Conservation (phyloP, 495 filamentous ascomycete species). For the Lophiotrema nucula region DNA sequence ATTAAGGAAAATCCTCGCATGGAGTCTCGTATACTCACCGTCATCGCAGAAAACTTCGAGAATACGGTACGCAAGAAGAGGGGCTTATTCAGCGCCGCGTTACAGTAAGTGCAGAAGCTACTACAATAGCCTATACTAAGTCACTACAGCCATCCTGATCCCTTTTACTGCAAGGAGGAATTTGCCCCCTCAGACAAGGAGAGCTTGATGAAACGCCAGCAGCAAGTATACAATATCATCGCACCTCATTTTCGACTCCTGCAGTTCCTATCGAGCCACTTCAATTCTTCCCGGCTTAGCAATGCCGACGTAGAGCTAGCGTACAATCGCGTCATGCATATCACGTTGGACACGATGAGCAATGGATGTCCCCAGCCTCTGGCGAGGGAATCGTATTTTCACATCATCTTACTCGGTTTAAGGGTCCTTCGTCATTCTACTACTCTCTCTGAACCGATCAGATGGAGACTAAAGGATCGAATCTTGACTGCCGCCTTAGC, state of each 20-base stretch:
- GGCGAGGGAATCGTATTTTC: conserved; percentile 85
- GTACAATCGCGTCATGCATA: conserved; percentile 73
- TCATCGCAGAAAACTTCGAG: conserved; percentile 87
- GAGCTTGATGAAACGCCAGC: conserved; percentile 68
- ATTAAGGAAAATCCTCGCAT: conserved; percentile 93
- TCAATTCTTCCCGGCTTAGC: conserved; percentile 80
- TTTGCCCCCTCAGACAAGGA: conserved; percentile 87
- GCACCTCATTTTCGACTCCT: conserved; percentile 82
- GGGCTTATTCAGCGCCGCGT: conserved; percentile 75
- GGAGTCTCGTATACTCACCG: conserved; percentile 76
- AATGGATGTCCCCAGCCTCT: conserved; percentile 75
- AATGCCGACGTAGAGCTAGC: conserved; percentile 74
- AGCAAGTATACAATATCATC: conserved; percentile 72
- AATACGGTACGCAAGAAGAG: conserved; percentile 66
- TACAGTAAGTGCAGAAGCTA: conserved; percentile 51
- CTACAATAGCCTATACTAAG: conserved; percentile 35
- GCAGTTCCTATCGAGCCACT: conserved; percentile 90
- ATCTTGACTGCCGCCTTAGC: conserved; percentile 78
- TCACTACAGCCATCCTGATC: conserved; percentile 66
- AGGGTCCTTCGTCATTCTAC: conserved; percentile 69
- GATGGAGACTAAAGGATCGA: conserved; percentile 81
- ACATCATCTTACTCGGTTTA: conserved; percentile 78
- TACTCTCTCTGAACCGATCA: conserved; percentile 55
- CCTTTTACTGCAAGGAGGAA: conserved; percentile 86
- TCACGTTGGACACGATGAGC: conserved; percentile 70